These are phyloP conservation scores for Ogataea pini DNA, from an alignment of 805 yeast genomes.

Conservation along the genomic window DNA sequence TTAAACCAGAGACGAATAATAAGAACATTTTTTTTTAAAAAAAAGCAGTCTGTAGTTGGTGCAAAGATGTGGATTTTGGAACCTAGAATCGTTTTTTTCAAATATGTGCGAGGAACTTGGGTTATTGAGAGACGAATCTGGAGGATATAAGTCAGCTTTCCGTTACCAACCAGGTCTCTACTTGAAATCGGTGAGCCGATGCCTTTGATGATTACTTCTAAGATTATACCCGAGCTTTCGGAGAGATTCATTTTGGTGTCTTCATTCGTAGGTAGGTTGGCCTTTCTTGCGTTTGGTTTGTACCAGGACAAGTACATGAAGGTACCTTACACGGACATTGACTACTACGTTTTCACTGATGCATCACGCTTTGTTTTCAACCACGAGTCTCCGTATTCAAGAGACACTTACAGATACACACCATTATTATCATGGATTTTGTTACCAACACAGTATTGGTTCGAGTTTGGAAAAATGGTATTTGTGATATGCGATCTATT, in stretches of 20 bases:
- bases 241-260: conserved; percentile 17
- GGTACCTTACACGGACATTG: conserved; percentile 90
- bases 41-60: neutral
- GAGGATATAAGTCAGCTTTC: too few species aligned
- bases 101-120: too few species aligned
- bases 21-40: too few species aligned
- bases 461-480: conserved; percentile 74
- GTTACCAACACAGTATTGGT: conserved; percentile 62
- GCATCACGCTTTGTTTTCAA: conserved; percentile 72
- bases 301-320: conserved; percentile 82
- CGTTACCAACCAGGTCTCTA: neutral
- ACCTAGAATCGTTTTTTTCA: too few species aligned
- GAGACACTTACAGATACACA: conserved; percentile 93
- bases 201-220: conserved; percentile 11
- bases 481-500: conserved; percentile 78
- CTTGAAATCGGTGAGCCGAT: conserved; percentile 4
- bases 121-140: too few species aligned
- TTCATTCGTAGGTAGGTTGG: conserved; percentile 47
- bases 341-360: conserved; percentile 90
- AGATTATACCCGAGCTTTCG: conserved; percentile 12
- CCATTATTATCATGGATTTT: conserved; percentile 86
- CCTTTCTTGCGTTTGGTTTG: conserved; percentile 73
- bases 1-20: too few species aligned
- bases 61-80: neutral
- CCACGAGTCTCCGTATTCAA: conserved; percentile 65